phyloP scores from a whole-genome alignment of 2,329 filamentous ascomycete species.

The Fusarium globosum region DNA sequence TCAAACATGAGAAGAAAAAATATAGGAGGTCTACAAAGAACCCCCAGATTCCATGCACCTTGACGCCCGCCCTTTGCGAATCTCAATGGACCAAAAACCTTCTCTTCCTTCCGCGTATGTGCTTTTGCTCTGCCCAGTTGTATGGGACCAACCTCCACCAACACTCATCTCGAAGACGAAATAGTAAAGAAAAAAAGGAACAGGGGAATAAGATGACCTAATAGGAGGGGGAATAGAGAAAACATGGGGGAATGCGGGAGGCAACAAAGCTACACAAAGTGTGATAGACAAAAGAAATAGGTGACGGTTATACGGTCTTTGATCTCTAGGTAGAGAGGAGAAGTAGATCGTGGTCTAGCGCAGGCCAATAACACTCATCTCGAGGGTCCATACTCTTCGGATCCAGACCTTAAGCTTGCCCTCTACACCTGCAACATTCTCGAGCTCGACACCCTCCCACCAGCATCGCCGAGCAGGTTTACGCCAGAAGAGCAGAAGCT shows the following conservation, averaged over 20 bases:
- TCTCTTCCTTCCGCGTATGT: slow-evolving; percentile 29
- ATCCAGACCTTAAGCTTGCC: slow-evolving; percentile 98
- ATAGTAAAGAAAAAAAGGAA: slow-evolving; percentile 18
- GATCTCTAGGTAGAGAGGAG: slow-evolving; percentile 7
- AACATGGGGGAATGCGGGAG: slow-evolving; percentile 9
- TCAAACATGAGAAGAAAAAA: slow-evolving; percentile 27
- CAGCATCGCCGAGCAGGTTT: slow-evolving; percentile 96
- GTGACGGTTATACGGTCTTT: slow-evolving; percentile 23
- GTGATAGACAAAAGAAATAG: slow-evolving; percentile 34
- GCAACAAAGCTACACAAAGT: slow-evolving; percentile 32
- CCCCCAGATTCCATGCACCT: slow-evolving; percentile 41
- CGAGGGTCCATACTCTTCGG: slow-evolving; percentile 95
- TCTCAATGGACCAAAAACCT: slow-evolving; percentile 37
- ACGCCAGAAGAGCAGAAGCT: slow-evolving; percentile 96
- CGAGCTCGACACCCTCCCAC: slow-evolving; percentile 97
- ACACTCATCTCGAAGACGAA: slow-evolving; percentile 33
- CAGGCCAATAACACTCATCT: slow-evolving; percentile 95
- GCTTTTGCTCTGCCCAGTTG: slow-evolving; percentile 31
- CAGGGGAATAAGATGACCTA: slow-evolving; percentile 17
- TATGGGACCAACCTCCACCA: slow-evolving; percentile 19
- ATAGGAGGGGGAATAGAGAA: slow-evolving; percentile 24
- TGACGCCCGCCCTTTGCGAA: slow-evolving; percentile 44
- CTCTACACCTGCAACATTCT: slow-evolving; percentile 88
- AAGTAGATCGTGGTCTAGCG: slow-evolving; percentile 58
- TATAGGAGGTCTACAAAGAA: slow-evolving; percentile 24